These are phyloP conservation scores for Zalerion maritima DNA, from an alignment of 495 filamentous ascomycete species.

Conservation along the genomic window DNA sequence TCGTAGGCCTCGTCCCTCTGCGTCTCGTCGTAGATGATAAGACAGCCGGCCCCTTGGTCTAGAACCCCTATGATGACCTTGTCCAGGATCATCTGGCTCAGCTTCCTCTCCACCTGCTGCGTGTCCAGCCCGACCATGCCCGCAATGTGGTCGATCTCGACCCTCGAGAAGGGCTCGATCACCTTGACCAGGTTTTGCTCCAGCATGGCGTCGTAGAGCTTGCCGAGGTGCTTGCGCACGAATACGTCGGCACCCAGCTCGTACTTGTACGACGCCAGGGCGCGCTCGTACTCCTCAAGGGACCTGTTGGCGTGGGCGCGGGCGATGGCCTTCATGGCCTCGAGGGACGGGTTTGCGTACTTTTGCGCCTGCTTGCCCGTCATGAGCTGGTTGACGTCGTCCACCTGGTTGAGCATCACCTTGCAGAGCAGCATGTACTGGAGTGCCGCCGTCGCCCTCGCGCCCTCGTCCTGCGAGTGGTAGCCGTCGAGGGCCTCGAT, in stretches of 20 bases:
- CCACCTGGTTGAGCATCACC: constrained; percentile 94
- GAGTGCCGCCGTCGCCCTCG: constrained; percentile 75
- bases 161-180: constrained; percentile 92
- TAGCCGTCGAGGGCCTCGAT: constrained; percentile 97
- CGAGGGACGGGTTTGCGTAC: constrained; percentile 84
- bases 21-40: constrained; percentile 94
- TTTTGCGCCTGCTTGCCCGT: constrained; percentile 88
- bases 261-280: constrained; percentile 72
- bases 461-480: constrained; percentile 74
- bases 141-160: constrained; percentile 92
- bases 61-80: constrained; percentile 96
- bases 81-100: constrained; percentile 97
- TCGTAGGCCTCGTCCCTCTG: constrained; percentile 89
- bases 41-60: constrained; percentile 91
- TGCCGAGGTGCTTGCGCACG: constrained; percentile 85
- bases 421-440: constrained; percentile 99
- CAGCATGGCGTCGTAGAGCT: constrained; percentile 93
- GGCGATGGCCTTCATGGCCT: constrained; percentile 97
- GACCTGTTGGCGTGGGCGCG: constrained; percentile 88
- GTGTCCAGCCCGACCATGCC: constrained; percentile 94
- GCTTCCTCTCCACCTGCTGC: constrained; percentile 92
- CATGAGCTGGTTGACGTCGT: constrained; percentile 89
- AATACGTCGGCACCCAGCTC: constrained; percentile 88
- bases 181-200: constrained; percentile 99
- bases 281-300: constrained; percentile 90